These are phyloP conservation scores for Peronospora destructor DNA, from an alignment of 352 stramenopile species.

Conservation along the genomic window DNA sequence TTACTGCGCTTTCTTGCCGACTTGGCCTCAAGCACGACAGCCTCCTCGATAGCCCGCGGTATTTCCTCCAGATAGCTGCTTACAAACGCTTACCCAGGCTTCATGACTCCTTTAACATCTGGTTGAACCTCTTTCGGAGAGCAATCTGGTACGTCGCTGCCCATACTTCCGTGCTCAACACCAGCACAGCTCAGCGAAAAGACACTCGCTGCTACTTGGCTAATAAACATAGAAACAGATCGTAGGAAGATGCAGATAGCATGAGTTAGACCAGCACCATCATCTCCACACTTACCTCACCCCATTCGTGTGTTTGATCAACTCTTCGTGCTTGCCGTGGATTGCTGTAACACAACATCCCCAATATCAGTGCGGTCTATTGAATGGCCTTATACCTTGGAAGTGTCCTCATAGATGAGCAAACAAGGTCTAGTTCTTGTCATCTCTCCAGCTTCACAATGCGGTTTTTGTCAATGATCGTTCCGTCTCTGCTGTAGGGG, in stretches of 20 bases:
- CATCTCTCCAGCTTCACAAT: conserved; percentile 16
- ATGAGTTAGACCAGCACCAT: conserved; percentile 6
- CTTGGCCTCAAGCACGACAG: conserved; percentile 15
- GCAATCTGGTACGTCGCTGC: background rate
- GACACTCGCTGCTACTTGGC: conserved; percentile 1
- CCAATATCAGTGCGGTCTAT: conserved; percentile 22
- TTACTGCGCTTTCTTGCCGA: conserved; percentile 15
- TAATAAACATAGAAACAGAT: conserved; percentile 25
- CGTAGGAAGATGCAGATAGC: background rate
- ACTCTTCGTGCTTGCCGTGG: background rate
- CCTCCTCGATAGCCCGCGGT: conserved; percentile 14
- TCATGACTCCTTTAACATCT: background rate
- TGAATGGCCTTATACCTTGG: conserved; percentile 30
- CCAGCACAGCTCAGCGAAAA: too few species aligned
- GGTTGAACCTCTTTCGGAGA: background rate
- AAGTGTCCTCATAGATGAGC: conserved; percentile 16
- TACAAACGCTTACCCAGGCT: conserved; percentile 6
- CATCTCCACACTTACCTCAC: conserved; percentile 1
- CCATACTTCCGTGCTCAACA: background rate
- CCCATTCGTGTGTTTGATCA: background rate
- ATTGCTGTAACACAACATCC: conserved; percentile 10
- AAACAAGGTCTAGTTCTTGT: conserved; percentile 20
- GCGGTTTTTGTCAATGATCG: conserved; percentile 17
- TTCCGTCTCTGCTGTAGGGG: conserved; percentile 17
- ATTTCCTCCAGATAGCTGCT: conserved; percentile 22